Base-by-base conservation (phyloP, 2,329 filamentous ascomycete species). In the Emydomyces testavorans region DNA sequence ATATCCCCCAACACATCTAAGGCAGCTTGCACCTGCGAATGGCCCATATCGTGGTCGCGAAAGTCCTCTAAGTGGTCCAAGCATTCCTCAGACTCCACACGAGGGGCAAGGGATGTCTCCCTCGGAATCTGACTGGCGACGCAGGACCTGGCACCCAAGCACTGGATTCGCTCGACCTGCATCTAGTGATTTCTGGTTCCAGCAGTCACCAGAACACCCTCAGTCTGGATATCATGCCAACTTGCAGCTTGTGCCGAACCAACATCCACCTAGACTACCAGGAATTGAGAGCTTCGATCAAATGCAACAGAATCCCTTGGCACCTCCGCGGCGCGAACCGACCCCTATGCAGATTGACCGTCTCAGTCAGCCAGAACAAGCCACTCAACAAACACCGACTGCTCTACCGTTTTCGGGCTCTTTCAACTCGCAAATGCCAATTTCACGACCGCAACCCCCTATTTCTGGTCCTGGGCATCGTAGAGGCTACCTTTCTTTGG, bases 261-360 rank as follows among this genome's bases (percentile, higher is more conserved):
- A 10, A 66, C 86, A n/a, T 56, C 76, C 73, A 5, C 67, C 86
- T 11, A 79, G 86, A 32, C 74, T 95, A 11, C 89, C 89, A 0
- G 88, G 89, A 11, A 95, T 95, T 55, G 87, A 94, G 62, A 93
- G 86, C 13, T 94, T 95, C 57, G 87, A 90, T 59, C 81, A 85
- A 48, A 71, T 85, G 20, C 82, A 79, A 21, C 76, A 77, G 50
- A 76, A 76, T 16, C 75, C 79, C 1, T 63, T 72, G 10, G 78
- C 83, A 0, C 79, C 82, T 6, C 76, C 78, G 1, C 75, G 78
- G 41, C 78, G 82, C 39, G 75, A 76, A 46, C 72, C 78, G 1
- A 88, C 85, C 45, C 85, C 87, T 0, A 89, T 92, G 85, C 77
- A 83, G 59, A 67, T 88, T 7, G 86, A 94, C 55, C 59, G 66